Base-by-base conservation (phyloP, 2,329 filamentous ascomycete species). In the Trichoderma arundinaceum region DNA sequence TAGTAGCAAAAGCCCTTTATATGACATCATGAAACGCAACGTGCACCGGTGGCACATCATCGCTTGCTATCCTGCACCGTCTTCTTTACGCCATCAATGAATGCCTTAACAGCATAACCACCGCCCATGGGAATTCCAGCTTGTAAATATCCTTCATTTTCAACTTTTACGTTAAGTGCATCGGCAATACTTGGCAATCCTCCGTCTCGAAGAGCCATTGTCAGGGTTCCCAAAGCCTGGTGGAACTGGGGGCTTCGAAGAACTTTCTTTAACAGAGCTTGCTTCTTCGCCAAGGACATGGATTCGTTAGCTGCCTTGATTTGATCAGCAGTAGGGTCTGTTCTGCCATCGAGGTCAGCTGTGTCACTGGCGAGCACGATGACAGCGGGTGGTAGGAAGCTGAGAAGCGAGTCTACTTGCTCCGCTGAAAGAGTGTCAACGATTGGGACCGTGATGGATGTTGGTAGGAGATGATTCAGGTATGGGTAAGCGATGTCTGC, bases 101-200 rank as follows among this genome's bases (percentile, higher is more conserved):
- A 99, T 3, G 91, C 92, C 80, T 96, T 90, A 1, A 99, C 89
- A 12, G 94, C 94, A 72, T 95, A 90, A 6, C 91, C 92, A 60
- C 94, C 94, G 49, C 94, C 94, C 52, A 97, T 78, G 2, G 94
- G 94, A 81, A 97, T 89, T 58, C 87, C 90, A 6, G 92, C 90
- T 68, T 84, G 85, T 73, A 96, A 84, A 69, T 91, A 90, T 3
- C 94, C 94, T n/a, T 90, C 90, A 74, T 97, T 92, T 73, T 90
- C 86, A 19, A 99, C 87, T 71, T 88, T 87, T 66, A 98, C 86
- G 7, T 88, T 86, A 44, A 99, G 81, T 4, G 94, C 94, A 72
- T 96, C 93, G 7, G 92, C 90, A 69, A 99, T 90, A 71, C 89
- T 96, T 4, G 94, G 94, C 65, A 99, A 79, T 0, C 94, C 95